These are phyloP conservation scores for Dothidotthia symphoricarpi DNA, from an alignment of 2,329 filamentous ascomycete species.

Conservation along the genomic window DNA sequence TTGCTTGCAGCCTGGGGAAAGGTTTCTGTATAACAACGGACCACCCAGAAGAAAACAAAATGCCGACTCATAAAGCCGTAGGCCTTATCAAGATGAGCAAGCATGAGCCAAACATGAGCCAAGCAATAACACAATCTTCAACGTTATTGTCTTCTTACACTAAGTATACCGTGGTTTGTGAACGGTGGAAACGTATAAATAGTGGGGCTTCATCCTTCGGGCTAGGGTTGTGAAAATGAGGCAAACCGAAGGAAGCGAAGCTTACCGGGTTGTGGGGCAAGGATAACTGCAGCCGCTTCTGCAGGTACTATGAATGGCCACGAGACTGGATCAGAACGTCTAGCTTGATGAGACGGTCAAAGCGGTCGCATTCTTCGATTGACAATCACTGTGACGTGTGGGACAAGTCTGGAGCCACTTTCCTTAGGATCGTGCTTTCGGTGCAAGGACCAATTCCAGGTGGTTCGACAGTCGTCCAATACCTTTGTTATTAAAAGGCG, in stretches of 20 bases:
- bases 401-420: neutral
- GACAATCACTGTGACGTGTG: neutral
- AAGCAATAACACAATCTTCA: too few species aligned
- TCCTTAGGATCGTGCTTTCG: neutral
- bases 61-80: too few species aligned
- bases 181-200: too few species aligned
- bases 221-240: neutral
- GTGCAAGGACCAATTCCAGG: slow-evolving; percentile 1
- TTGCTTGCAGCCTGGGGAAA: too few species aligned
- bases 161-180: too few species aligned
- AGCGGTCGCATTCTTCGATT: too few species aligned
- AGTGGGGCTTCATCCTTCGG: neutral
- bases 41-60: too few species aligned
- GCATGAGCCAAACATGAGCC: too few species aligned
- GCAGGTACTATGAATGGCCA: neutral
- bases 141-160: too few species aligned
- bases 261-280: slow-evolving; percentile 1
- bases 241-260: slow-evolving; percentile 3
- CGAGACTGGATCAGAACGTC: neutral
- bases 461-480: neutral
- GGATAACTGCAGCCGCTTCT: slow-evolving; percentile 1
- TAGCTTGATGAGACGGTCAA: neutral
- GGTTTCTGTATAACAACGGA: too few species aligned
- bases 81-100: too few species aligned
- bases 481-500: slow-evolving; percentile 1